Base-by-base conservation (phyloP, 108 stramenopile species). In the Nitzschia sp. region DNA sequence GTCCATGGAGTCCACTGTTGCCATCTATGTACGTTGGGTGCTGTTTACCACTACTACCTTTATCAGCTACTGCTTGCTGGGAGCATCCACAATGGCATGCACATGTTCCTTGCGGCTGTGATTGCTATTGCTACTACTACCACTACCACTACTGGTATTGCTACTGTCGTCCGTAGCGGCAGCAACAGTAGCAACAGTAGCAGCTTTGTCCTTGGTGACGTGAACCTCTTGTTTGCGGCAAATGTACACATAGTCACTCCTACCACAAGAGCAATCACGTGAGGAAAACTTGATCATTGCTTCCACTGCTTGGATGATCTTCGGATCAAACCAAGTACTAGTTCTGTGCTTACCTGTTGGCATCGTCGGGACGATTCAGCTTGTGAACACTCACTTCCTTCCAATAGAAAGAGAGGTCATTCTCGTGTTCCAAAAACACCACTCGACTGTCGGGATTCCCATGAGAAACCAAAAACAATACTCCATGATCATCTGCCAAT, bases 401-500 rank as follows among this genome's bases (percentile, higher is more conserved):
- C 80, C 84, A 81, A 57, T 79, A 81, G 41, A 67, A 66, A 6
- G 77, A 54, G 21, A 76, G 56, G 48, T 76, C 68, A 40, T 73
- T 63, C 22, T 84, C 77, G 41, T 88, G 75, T 62, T 92, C 91
- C 58, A 88, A 85, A 65, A 75, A 92, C 10, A 78, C 85, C 11
- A 89, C 70, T 24, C 91, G 81, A 67, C 77, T 82, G 29, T 92
- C 88, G 0, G 91, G 85, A 53, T 83, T 89, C 3, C 79, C 88
- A 48, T 80, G 63, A 10, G 88, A 80, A 10, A 89, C 65, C 15
- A 92, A 42, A 56, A 92, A 78, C 67, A 92, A 70, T 38, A 84
- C 75, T 8, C 91, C 91, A 69, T 86, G 87, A 43, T 70, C 69
- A 22, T 51, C 56, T 26, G 82, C 68, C 37, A 92, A 70, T 2